A percentile compares a stretch with the other conserved stretches of the same genome.
Conservation (phyloP, 495 filamentous ascomycete species). For the Pseudevernia furfuracea region DNA sequence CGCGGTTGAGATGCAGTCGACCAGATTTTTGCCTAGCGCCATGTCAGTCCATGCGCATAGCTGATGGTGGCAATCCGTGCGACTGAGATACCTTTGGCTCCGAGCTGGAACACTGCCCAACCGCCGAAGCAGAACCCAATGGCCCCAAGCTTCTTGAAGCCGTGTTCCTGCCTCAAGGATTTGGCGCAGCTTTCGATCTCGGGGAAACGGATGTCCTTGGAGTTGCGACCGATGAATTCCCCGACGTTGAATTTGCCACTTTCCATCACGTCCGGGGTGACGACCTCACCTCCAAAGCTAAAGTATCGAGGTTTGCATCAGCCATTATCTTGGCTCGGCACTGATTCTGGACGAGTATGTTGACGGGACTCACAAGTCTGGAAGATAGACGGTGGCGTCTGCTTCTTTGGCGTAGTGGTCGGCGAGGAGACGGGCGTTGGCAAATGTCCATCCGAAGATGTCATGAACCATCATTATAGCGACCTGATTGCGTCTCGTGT, state of each 20-base stretch:
- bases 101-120: conserved; percentile 48
- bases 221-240: conserved; percentile 34
- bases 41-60: background rate
- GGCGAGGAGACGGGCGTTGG: conserved; percentile 41
- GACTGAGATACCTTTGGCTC: conserved; percentile 35
- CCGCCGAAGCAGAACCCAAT: conserved; percentile 58
- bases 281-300: conserved; percentile 34
- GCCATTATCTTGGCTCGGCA: background rate
- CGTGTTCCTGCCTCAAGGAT: conserved; percentile 32
- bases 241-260: conserved; percentile 34
- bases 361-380: conserved; percentile 35
- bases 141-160: conserved; percentile 41
- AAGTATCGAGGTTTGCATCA: background rate
- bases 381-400: conserved; percentile 43
- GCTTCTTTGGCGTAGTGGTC: conserved; percentile 44
- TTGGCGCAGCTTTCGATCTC: conserved; percentile 46
- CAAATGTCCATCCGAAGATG: conserved; percentile 44
- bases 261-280: conserved; percentile 32
- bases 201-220: conserved; percentile 41
- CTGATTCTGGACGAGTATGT: background rate
- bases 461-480: conserved; percentile 35
- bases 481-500: background rate
- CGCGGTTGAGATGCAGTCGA: conserved; percentile 48
- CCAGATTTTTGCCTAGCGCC: conserved; percentile 31
- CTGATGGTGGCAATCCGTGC: too few species aligned